Evolutionary conservation across 1,139 yeast genomes (phyloP), one percentile per base, ranked within the genome.

Genomic region (Debaryomycetaceae sp.): DNA sequence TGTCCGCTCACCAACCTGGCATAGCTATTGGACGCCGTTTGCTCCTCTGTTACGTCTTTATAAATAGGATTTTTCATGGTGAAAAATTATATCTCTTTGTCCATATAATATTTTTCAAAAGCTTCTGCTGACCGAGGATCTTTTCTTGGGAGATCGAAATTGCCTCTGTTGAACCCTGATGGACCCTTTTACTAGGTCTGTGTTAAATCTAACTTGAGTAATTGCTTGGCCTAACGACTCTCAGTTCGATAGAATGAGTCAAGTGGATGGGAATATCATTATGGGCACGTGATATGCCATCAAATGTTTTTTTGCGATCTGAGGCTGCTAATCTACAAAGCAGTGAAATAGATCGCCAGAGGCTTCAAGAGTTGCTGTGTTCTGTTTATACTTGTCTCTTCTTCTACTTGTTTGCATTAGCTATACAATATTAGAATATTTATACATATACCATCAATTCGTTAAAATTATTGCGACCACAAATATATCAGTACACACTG

Each of bases 1-100:
- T 93, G 99, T 41, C 84, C 87, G n/a, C 80, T 75, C 13, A 93
- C 96, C 44, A 91, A 68, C 33, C 69, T 69, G 5, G 86, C 76
- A 56, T 80, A 89, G n/a, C 89, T 84, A 59, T 93, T 93, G 42
- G 63, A 47, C 24, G 50, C 45, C 23, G 45, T 75, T 72, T 53
- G 82, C 67, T 69, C 83, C 67, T 59, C 71, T 20, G 78, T 72
- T 31, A 73, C 58, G 46, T 72, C 73, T 49, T 62, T 62, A 46
- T 60, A 72, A n/a, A 51, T 47, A 13, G 56, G 48, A 39, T 50
- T 45, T 36, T 44, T 44, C 42, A 24, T 39, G 31, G 11, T 27
- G 31, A 27, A 27, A 27, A 27, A 27, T 27, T 27, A 27, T 27
- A 27, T 27, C 11, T 27, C 11, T 27, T 2, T 11, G 8, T 8